Base-by-base conservation (phyloP, 495 filamentous ascomycete genomes). In the Aspergillus baeticus region DNA sequence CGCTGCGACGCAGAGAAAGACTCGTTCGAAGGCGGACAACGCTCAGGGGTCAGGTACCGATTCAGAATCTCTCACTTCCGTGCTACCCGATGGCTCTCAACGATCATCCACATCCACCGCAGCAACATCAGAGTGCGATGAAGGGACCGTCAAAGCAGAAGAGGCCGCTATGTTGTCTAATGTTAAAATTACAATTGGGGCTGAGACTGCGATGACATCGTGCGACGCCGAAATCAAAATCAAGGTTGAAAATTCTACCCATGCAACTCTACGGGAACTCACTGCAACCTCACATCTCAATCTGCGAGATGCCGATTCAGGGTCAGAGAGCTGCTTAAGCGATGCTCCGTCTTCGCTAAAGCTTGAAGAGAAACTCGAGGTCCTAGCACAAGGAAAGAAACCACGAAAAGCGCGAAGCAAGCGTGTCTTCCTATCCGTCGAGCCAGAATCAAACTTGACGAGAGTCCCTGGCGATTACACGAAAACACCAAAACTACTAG, bases 391-490 rank as follows among this genome's bases (percentile, higher is more conserved):
- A 0, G 42, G 55, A 10, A 69, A 66, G 22, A 61, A 51, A 39
- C 50, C 59, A 6, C 65, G 64, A 29, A 55, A 45, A 18, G 35
- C 57, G 11, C 54, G 57, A 31, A 49, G 57, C 13, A 72, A 68
- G 55, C 58, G 62, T 36, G 52, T 81, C 6, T 55, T 78, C 26
- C 62, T 73, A 20, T 77, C 77, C 0, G 73, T 77, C 33, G 79
- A 81, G 50, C 66, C 69, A 18, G 71, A 76, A 26, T 54, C 59
- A n/a, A 62, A 73, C 11, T 58, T 72, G 18, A 67, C 75, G 61
- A 77, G 87, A 42, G 69, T 78, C 0, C 90, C 89, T 0, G 88
- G 90, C 0, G 90, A 95, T 65, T 93, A 92, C 65, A 85, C 85
- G 49, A 86, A 88, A 29, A 92, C 89, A 0, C 78, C 83, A 1